Evolutionary conservation across 129 eudicot genomes (phyloP), one percentile per base, ranked within the genome.

Genomic region (Logfia minima): DNA sequence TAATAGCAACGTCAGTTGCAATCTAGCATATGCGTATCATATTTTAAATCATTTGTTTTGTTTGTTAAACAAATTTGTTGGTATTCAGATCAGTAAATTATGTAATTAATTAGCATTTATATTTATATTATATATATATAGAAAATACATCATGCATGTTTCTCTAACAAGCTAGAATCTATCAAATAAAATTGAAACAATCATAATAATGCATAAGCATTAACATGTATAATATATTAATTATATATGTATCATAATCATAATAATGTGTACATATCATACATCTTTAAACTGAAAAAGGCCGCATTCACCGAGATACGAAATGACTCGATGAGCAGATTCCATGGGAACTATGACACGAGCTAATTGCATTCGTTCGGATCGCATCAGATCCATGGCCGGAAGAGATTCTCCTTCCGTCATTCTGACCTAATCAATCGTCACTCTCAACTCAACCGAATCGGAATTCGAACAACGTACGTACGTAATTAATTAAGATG

Each of bases 241-340:
- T 48, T 48, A 45, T 4, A 18, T 48, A 48, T 48, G 22, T 61
- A 4, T 23, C 14, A 31, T 19, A 61, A 16, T 41, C 31, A 35
- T 16, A 29, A 37, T 77, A 23, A 24, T 3, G 22, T 5, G 0
- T 53, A 17, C 8, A 17, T 53, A 23, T 16, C 92, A 81, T 92
- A 92, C 96, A 86, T 92, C 98, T 79, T 87, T 84, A 75, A 92
- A 92, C 85, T 92, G 98, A 67, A 89, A 88, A 17, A 92, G 81
- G 55, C 91, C 96, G 29, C 87, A 86, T 56, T 92, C 96, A 45
- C 96, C 98, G 77, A 92, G 98, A 68, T 89, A 92, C 0, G 96
- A 92, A 80, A 92, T 77, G 64, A 87, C 77, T 14, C 92, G 88
- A 80, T 89, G 88, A 71, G 96, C 96, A 19, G 98, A 87, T 77